Evolutionary conservation across 2,329 filamentous ascomycete species (phyloP), one percentile per base, ranked within the genome.

Genomic region (Pestalotiopsis sp.): DNA sequence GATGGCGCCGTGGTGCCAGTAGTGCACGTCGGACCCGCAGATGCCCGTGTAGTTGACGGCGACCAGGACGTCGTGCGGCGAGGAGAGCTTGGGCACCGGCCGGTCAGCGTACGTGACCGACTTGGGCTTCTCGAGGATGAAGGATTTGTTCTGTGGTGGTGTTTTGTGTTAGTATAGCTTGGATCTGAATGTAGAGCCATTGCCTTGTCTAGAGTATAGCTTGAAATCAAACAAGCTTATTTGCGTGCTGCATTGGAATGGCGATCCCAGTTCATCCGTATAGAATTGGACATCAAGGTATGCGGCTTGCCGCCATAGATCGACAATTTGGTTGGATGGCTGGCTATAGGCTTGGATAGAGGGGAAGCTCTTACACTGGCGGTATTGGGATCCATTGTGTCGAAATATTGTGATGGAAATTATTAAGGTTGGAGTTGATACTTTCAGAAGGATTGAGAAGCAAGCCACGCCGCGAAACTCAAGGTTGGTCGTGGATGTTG

Each of bases 1-100:
- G 81, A 97, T 97, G 77, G 92, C 90, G 76, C 93, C 94, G 80
- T 97, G 92, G 72, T 88, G 85, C 87, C 94, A 97, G 89, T 97
- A 97, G 85, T 97, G 84, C 76, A 93, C 92, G 81, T 97, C 94
- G 69, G 91, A 94, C 68, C 94, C 94, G 84, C 94, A 97, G 82
- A 97, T 96, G 74, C 94, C 94, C 3, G 94, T 97, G 85, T 91
- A 95, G 83, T 92, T 92, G 74, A 95, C 87, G 77, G 92, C 90
- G 72, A 97, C 90, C 75, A 95, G 87, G 73, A 97, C 94, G 80
- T 95, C 91, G 84, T 94, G 87, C 25, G 89, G 86, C 66, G 85
- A 84, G 71, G 87, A 81, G 74, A 96, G 83, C 69, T 87, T 81
- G 58, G 94, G 94, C 68, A 94, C 82, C 9, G 93, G 92, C 7